Evolutionary conservation across 768 basidiomycete genomes (phyloP).

Genomic region (Mrakia gelida): DNA sequence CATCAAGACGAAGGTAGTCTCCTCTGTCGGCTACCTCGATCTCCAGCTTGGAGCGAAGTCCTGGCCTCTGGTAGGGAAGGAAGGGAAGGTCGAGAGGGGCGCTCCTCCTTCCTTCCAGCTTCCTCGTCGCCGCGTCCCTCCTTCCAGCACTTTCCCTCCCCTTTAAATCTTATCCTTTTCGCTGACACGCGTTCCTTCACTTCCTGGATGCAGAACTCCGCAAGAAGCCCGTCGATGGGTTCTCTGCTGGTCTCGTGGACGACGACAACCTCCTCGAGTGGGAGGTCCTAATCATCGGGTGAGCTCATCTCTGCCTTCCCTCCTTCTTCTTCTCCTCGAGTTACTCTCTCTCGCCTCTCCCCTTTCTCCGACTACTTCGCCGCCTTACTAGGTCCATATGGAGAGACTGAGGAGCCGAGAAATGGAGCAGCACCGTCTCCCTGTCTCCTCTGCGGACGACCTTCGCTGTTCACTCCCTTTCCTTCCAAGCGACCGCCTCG

Average conservation of each 20-base stretch:
- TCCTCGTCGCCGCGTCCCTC: background rate
- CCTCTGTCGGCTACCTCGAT: background rate
- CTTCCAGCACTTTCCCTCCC: background rate
- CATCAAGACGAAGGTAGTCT: background rate
- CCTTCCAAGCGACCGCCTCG: background rate
- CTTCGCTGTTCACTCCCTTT: constrained; percentile 2
- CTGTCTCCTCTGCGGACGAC: background rate
- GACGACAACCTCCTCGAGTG: constrained; percentile 93
- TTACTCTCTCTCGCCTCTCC: background rate
- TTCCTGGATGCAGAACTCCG: constrained; percentile 59
- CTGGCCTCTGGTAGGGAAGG: no score
- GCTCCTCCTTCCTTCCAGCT: background rate
- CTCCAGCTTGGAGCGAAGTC: background rate
- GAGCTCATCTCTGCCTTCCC: constrained; percentile 32
- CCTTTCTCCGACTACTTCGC: background rate
- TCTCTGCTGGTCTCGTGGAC: constrained; percentile 95
- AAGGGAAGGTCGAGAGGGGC: no score
- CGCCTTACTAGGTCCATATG: background rate
- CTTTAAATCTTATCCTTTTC: background rate
- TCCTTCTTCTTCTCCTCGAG: background rate
- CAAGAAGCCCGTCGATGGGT: constrained; percentile 90
- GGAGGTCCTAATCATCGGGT: constrained; percentile 95
- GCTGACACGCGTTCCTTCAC: background rate
- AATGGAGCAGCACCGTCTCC: background rate
- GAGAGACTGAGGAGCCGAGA: background rate